phyloP scores from a whole-genome alignment of 768 basidiomycete genomes.

The Cyclocybe cylindracea region DNA sequence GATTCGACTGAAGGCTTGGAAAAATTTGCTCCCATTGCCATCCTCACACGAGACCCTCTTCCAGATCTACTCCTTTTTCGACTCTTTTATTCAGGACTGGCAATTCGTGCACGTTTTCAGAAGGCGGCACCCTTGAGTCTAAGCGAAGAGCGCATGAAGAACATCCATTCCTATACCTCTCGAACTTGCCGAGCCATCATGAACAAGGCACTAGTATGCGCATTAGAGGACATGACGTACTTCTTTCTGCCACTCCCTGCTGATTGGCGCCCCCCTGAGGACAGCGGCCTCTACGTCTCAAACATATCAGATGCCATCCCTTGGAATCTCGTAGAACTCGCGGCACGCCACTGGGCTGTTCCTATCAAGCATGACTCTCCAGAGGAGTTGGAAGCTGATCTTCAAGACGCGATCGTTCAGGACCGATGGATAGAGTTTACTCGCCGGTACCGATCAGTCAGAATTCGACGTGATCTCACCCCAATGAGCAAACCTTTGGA shows the following conservation, averaged over 20 bases:
- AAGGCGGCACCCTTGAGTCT: conserved; percentile 52
- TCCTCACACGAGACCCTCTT: conserved; percentile 69
- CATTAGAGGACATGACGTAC: conserved; percentile 56
- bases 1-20: conserved; percentile 29
- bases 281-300: conserved; percentile 27
- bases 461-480: conserved; percentile 64
- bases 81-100: conserved; percentile 57
- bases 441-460: conserved; percentile 59
- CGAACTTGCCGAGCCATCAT: conserved; percentile 60
- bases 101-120: conserved; percentile 42
- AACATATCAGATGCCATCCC: conserved; percentile 49
- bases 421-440: conserved; percentile 80
- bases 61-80: conserved; percentile 57
- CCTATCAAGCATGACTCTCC: conserved; percentile 42
- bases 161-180: conserved; percentile 62
- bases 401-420: conserved; percentile 70
- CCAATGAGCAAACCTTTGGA: conserved; percentile 72
- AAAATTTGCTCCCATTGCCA: conserved; percentile 56
- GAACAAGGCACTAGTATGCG: conserved; percentile 70
- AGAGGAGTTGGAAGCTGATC: conserved; percentile 41
- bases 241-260: conserved; percentile 63
- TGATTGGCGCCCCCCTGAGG: conserved; percentile 34
- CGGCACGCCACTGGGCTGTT: conserved; percentile 51
- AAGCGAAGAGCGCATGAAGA: conserved; percentile 43
- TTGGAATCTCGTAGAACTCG: conserved; percentile 63